Evolutionary conservation across 495 filamentous ascomycete genomes (phyloP).

Genomic region (Penicillium bialowiezense): DNA sequence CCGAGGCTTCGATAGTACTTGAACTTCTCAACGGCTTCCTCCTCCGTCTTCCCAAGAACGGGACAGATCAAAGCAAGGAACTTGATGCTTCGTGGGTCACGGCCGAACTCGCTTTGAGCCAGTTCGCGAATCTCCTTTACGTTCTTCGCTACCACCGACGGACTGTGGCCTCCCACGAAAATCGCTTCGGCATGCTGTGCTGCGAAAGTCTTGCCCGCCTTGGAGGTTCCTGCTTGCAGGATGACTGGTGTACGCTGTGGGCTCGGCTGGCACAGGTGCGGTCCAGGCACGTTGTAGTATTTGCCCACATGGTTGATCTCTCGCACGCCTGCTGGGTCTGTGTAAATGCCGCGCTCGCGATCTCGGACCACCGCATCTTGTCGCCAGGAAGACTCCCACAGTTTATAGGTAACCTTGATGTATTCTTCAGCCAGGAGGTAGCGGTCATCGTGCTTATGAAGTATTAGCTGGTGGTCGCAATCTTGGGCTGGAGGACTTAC

Average conservation of each 20-base stretch:
- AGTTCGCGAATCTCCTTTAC: constrained; percentile 50
- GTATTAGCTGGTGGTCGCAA: neutral
- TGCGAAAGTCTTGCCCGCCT: constrained; percentile 60
- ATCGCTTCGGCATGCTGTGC: constrained; percentile 58
- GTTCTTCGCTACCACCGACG: constrained; percentile 44
- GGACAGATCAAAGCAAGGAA: constrained; percentile 52
- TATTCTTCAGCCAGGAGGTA: constrained; percentile 69
- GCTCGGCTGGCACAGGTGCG: constrained; percentile 61
- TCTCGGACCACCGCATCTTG: constrained; percentile 62
- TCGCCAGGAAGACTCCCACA: constrained; percentile 67
- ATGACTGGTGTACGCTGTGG: constrained; percentile 66
- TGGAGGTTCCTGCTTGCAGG: constrained; percentile 63
- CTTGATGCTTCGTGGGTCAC: constrained; percentile 51
- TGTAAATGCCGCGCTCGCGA: constrained; percentile 53
- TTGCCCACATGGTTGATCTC: constrained; percentile 66
- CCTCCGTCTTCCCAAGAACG: constrained; percentile 51
- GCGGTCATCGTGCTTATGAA: constrained; percentile 61
- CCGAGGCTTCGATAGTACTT: constrained; percentile 46
- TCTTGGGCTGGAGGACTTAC: constrained; percentile 13
- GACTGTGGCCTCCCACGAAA: constrained; percentile 49
- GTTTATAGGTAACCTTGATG: constrained; percentile 65
- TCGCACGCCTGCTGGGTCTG: constrained; percentile 55
- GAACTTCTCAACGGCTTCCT: constrained; percentile 53
- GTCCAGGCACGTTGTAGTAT: constrained; percentile 63
- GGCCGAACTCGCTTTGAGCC: constrained; percentile 40